Evolutionary conservation across 257 asterid species (phyloP).

Genomic region (Leonotis leonurus): DNA sequence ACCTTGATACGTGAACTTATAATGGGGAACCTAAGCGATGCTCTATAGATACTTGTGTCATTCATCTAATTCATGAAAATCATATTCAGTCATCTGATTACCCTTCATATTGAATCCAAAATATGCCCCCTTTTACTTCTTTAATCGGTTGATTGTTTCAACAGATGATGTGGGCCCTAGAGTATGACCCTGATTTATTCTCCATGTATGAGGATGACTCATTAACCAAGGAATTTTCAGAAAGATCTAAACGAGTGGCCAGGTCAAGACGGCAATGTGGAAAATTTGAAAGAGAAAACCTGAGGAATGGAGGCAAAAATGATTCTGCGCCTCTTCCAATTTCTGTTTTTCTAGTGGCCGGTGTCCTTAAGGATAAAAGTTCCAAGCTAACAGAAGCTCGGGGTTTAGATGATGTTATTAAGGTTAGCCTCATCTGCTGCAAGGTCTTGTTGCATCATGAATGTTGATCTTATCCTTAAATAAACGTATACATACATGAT

Average conservation of each 20-base stretch:
- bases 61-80: no score
- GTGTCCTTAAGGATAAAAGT: constrained; percentile 76
- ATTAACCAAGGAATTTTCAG: no score
- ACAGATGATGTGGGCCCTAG: constrained; percentile 98
- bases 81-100: no score
- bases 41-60: no score
- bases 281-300: constrained; percentile 63
- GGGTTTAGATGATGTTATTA: constrained; percentile 81
- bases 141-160: not conserved
- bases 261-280: constrained; percentile 61
- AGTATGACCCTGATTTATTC: constrained; percentile 70
- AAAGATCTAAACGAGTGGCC: constrained; percentile 40
- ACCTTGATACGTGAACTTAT: no score
- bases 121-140: no score
- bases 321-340: constrained; percentile 69
- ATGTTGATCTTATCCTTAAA: no score
- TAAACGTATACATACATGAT: no score
- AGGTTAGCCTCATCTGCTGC: no score
- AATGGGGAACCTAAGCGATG: no score
- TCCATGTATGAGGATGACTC: constrained; percentile 49
- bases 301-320: constrained; percentile 38
- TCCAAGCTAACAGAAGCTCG: constrained; percentile 71
- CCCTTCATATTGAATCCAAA: no score
- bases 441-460: no score
- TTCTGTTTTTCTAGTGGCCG: constrained; percentile 80